Conservation (phyloP, 495 filamentous ascomycete species). For the Letharia lupina region DNA sequence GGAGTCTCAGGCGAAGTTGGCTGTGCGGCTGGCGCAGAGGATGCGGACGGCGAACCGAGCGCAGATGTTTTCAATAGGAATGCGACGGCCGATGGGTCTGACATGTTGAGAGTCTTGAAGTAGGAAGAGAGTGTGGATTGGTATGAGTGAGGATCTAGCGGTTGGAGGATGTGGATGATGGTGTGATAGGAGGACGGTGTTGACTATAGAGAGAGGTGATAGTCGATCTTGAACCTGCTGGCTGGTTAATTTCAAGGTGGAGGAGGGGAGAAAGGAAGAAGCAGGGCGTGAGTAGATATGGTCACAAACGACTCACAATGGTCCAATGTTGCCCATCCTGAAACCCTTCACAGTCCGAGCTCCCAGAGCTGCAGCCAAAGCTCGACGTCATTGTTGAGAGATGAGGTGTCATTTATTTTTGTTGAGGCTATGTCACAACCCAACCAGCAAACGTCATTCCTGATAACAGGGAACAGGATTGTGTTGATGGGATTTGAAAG, state of each 20-base stretch:
- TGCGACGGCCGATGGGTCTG: neutral
- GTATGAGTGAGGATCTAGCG: neutral
- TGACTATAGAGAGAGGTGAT: neutral
- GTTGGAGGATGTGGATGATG: neutral
- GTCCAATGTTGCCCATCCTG: neutral
- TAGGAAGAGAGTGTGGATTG: neutral
- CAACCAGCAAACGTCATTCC: neutral
- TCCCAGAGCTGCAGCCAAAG: neutral
- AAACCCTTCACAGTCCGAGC: neutral
- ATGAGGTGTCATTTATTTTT: neutral
- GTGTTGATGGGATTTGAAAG: neutral
- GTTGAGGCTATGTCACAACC: neutral
- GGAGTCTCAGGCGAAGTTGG: neutral
- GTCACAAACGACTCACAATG: neutral
- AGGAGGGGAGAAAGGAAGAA: neutral
- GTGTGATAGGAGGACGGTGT: neutral
- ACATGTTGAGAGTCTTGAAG: neutral
- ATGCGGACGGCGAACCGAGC: neutral
- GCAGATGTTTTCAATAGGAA: neutral
- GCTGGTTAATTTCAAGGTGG: neutral
- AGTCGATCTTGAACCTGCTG: neutral
- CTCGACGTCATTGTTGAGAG: neutral
- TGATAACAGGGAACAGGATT: neutral
- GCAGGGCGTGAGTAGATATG: neutral
- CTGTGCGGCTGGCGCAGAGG: neutral